A percentile compares a stretch with the other conserved stretches of the same genome.
phyloP scores from a whole-genome alignment of 352 stramenopile species.

The Plasmopara viticola region DNA sequence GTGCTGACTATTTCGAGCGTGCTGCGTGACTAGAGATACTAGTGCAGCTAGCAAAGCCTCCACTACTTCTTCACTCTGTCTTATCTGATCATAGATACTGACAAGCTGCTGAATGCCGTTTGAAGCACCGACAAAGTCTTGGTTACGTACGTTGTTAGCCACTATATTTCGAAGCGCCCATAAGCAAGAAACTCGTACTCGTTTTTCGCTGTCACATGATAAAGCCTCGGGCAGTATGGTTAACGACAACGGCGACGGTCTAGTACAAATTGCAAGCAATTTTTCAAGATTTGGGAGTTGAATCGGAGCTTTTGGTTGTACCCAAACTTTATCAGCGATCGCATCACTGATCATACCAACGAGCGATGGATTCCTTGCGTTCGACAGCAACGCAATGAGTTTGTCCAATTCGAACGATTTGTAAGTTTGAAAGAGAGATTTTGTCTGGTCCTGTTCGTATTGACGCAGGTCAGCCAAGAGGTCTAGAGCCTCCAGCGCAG shows the following conservation, averaged over 20 bases:
- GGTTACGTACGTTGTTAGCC: constrained; percentile 49
- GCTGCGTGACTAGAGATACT: constrained; percentile 44
- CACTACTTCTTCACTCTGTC: constrained; percentile 44
- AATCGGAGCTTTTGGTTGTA: constrained; percentile 45
- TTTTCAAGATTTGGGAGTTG: constrained; percentile 57
- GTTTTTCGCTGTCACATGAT: constrained; percentile 19
- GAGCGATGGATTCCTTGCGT: constrained; percentile 45
- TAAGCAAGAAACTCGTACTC: constrained; percentile 50
- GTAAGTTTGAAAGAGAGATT: constrained; percentile 25
- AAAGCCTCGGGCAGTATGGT: constrained; percentile 11
- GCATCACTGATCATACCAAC: constrained; percentile 68
- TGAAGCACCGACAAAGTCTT: constrained; percentile 51
- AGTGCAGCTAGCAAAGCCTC: constrained; percentile 53
- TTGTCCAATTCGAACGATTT: constrained; percentile 53
- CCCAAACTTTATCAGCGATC: constrained; percentile 78
- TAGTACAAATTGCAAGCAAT: constrained; percentile 45
- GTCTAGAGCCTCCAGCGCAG: constrained; percentile 68
- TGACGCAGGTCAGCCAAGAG: constrained; percentile 63
- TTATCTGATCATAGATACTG: constrained; percentile 34
- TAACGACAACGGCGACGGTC: constrained; percentile 36
- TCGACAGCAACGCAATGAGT: constrained; percentile 54
- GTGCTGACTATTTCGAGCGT: constrained; percentile 56
- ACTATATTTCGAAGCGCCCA: constrained; percentile 63
- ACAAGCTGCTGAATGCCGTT: constrained; percentile 45
- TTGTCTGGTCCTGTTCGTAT: constrained; percentile 31